Conservation (phyloP, 495 filamentous ascomycete genomes). For the Tuber indicum region DNA sequence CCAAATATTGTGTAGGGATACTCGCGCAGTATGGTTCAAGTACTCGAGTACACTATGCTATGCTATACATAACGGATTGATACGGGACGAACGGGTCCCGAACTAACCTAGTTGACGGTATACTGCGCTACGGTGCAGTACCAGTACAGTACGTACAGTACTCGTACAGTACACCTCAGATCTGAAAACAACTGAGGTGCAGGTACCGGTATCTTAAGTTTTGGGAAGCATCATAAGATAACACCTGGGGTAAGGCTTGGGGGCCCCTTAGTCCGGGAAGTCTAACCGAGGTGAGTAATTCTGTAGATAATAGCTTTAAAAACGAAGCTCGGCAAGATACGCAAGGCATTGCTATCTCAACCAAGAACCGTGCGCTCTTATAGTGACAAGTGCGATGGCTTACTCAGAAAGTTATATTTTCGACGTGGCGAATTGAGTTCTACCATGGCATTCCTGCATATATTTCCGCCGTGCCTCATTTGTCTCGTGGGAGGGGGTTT, state of each 20-base stretch:
- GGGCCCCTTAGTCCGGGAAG: not conserved
- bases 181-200: not conserved
- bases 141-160: not conserved
- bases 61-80: not conserved
- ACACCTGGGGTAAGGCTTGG: not conserved
- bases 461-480: not conserved
- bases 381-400: not conserved
- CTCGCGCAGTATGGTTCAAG: too few species aligned
- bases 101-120: not conserved
- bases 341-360: not conserved
- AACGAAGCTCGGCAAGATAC: not conserved
- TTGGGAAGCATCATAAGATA: not conserved
- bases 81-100: not conserved
- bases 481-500: not conserved
- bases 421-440: not conserved
- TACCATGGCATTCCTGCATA: not conserved
- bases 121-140: not conserved
- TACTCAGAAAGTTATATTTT: not conserved
- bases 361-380: not conserved
- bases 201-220: not conserved
- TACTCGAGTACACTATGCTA: too few species aligned
- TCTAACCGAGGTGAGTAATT: not conserved
- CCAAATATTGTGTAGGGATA: not conserved
- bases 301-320: not conserved
- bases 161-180: not conserved